These are phyloP conservation scores for Thalassiosira sp. DNA, from an alignment of 352 stramenopile species.

Conservation along the genomic window DNA sequence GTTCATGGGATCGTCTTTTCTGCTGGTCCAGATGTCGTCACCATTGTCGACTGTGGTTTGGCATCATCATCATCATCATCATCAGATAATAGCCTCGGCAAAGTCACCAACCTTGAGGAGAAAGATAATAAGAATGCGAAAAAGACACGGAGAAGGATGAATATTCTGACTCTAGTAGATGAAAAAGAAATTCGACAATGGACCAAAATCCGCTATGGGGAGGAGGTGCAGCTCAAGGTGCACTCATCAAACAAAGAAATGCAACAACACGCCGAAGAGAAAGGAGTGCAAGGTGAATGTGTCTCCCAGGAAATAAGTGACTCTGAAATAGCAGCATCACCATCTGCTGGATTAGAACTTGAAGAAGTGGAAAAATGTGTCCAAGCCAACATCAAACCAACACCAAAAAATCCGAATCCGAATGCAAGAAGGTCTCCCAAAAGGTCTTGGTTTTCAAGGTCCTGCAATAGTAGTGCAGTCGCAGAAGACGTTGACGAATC, in stretches of 20 bases:
- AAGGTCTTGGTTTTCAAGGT: constrained; percentile 9
- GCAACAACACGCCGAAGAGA: background rate
- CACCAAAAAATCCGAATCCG: background rate
- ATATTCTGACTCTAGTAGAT: constrained; percentile 57
- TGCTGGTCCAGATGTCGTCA: constrained; percentile 50
- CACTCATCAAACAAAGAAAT: constrained; percentile 17
- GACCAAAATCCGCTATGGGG: constrained; percentile 66
- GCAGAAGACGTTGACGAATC: background rate
- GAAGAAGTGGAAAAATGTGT: constrained; percentile 13
- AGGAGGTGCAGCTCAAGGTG: constrained; percentile 46
- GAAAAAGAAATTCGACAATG: constrained; percentile 67
- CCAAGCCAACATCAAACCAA: constrained; percentile 8
- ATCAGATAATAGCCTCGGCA: constrained; percentile 18
- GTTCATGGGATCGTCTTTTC: constrained; percentile 66
- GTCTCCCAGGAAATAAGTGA: background rate
- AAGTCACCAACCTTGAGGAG: constrained; percentile 20
- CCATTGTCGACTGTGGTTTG: constrained; percentile 63
- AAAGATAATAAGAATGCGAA: constrained; percentile 26
- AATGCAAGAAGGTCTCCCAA: background rate
- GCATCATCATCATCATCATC: background rate
- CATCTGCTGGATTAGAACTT: constrained; percentile 10
- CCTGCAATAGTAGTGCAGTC: background rate
- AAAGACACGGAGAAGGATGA: constrained; percentile 47
- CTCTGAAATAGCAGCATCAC: background rate
- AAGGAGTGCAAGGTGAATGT: constrained; percentile 2